Base-by-base conservation (phyloP, 768 basidiomycete genomes). In the Coprinopsis cinerea region DNA sequence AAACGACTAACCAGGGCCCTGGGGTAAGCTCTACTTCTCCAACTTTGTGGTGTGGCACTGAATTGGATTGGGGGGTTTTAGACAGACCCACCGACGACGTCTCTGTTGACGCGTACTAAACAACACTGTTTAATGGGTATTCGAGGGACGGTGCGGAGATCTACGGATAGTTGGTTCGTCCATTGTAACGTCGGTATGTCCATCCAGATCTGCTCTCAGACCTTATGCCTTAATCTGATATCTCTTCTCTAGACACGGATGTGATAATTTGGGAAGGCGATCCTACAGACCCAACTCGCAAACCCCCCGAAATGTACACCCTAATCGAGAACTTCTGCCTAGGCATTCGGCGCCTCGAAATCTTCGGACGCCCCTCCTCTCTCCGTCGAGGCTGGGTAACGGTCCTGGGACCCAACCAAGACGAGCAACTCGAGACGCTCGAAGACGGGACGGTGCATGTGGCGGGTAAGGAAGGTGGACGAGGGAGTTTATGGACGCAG, bases 111-210 rank as follows among this genome's bases (percentile, higher is more conserved):
- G 18, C 79, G 93, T 23, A 92, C 92, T 30, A 92, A 97, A 64
- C 91, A 97, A 57, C 95, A 98, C 61, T 97, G 94, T 64, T 68
- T 98, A 43, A 96, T 98, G 76, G 95, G 95, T 32, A 98, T 99
- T 55, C 81, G 92, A 42, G 96, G 96, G 13, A 98, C 96, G 1
- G 95, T 99, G 11, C 81, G 95, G 20, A 78, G 96, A 25, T 91
- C 90, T 17, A 94, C 88, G 1, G 96, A 99, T 63, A 86, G 84
- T 52, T 90, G 91, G 85, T 94, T 98, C 66, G 95, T 96, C 0
- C 95, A 99, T 65, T 97, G 94, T 62, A 99, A 99, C 67, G 88
- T 99, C 56, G 92, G 90, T 89, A 63, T 44, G 89, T 66, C 18
- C 15, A 1, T 22, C 5, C 47, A 22, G 15, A 27, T 24, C 51